These are phyloP conservation scores for Stereocaulon alpinum DNA, from an alignment of 495 filamentous ascomycete genomes.

Conservation along the genomic window DNA sequence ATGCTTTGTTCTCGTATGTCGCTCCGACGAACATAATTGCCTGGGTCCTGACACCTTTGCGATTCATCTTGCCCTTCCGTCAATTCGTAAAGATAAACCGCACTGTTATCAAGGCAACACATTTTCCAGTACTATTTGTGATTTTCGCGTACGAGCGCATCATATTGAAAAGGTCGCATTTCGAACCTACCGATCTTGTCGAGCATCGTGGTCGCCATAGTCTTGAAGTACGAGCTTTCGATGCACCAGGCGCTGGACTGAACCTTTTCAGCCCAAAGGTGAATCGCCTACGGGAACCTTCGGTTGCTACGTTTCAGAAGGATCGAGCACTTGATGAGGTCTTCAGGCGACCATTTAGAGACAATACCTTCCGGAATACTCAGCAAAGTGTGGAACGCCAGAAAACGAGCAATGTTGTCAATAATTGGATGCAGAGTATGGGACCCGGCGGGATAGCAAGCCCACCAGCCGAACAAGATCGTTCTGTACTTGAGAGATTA, in stretches of 20 bases:
- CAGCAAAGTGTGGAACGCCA: constrained; percentile 46
- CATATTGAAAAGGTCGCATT: constrained; percentile 55
- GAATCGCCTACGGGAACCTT: constrained; percentile 63
- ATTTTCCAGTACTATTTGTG: constrained; percentile 72
- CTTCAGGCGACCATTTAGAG: constrained; percentile 54
- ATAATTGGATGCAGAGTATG: constrained; percentile 75
- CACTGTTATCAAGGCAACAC: constrained; percentile 77
- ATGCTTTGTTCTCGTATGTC: constrained; percentile 84
- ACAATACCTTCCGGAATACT: constrained; percentile 34
- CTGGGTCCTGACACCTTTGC: constrained; percentile 72
- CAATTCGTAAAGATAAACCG: constrained; percentile 74
- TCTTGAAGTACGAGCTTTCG: constrained; percentile 33
- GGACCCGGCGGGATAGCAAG: constrained; percentile 51
- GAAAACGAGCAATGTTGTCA: constrained; percentile 65
- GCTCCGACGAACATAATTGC: constrained; percentile 81
- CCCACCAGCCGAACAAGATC: constrained; percentile 53
- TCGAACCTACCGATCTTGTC: constrained; percentile 65
- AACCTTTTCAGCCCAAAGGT: constrained; percentile 54
- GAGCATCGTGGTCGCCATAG: constrained; percentile 34
- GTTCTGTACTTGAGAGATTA: constrained; percentile 45
- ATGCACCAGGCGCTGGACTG: constrained; percentile 36
- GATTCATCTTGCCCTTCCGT: constrained; percentile 67
- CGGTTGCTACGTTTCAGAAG: constrained; percentile 73
- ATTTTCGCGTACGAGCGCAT: constrained; percentile 82
- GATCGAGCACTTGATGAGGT: constrained; percentile 88